phyloP scores from a whole-genome alignment of 2,329 filamentous ascomycete genomes.

The Exutisphaerella laricina region DNA sequence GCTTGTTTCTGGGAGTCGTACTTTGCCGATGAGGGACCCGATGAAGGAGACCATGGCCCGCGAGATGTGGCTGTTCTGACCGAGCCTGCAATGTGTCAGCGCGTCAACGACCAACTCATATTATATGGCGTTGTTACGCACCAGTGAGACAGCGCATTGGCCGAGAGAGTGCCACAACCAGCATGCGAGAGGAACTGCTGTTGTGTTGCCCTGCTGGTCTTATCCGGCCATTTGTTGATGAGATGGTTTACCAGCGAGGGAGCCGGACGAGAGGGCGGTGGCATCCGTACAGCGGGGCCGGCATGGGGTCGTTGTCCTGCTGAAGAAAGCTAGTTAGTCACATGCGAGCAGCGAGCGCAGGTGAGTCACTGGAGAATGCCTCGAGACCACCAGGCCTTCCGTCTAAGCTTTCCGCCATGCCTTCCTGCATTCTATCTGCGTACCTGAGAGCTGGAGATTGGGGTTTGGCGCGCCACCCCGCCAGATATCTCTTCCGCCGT shows the following conservation, averaged over 20 bases:
- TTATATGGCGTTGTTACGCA: neutral
- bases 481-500: conserved; percentile 35
- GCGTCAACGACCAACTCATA: neutral
- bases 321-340: too few relatives aligned
- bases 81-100: conserved; percentile 38
- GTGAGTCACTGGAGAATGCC: too few relatives aligned
- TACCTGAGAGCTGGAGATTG: conserved; percentile 41
- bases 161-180: conserved; percentile 56
- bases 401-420: too few relatives aligned
- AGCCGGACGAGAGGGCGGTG: conserved; percentile 22
- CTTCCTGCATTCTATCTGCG: too few relatives aligned
- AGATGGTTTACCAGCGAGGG: conserved; percentile 55
- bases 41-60: conserved; percentile 65
- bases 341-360: too few relatives aligned
- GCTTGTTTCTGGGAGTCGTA: conserved; percentile 49
- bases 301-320: conserved; percentile 23
- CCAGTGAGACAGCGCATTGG: conserved; percentile 56
- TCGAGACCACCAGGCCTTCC: too few relatives aligned
- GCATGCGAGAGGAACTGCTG: conserved; percentile 61
- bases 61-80: conserved; percentile 66
- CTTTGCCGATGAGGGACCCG: conserved; percentile 57
- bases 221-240: conserved; percentile 43
- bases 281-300: conserved; percentile 16
- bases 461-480: conserved; percentile 46
- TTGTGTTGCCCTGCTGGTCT: conserved; percentile 55